phyloP scores from a whole-genome alignment of 129 eudicot genomes.

The Chrysanthemum seticuspe region DNA sequence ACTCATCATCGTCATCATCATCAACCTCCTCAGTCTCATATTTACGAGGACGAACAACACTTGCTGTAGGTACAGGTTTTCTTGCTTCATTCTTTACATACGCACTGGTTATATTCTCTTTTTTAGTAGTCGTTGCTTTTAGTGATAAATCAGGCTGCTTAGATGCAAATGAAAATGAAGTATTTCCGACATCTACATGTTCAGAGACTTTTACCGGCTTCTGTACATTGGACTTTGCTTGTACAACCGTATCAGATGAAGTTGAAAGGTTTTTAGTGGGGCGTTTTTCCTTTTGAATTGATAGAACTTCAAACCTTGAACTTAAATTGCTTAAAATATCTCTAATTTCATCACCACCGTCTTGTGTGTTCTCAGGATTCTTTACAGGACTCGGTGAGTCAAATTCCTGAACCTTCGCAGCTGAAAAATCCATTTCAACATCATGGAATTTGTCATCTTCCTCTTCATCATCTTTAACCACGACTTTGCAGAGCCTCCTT shows the following conservation, averaged over 20 bases:
- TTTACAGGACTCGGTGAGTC: slow-evolving; percentile 59
- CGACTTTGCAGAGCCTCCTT: slow-evolving; percentile 84
- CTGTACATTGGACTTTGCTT: slow-evolving; percentile 21
- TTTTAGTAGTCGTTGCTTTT: slow-evolving; percentile 18
- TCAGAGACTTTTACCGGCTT: slow-evolving; percentile 30
- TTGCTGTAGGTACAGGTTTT: slow-evolving; percentile 23
- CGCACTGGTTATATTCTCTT: slow-evolving; percentile 19
- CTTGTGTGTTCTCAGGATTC: slow-evolving; percentile 20
- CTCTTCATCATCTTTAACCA: slow-evolving; percentile 31
- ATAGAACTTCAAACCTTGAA: slow-evolving; percentile 63
- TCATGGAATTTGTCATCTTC: slow-evolving; percentile 19
- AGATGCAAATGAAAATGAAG: slow-evolving; percentile 27
- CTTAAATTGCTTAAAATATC: slow-evolving; percentile 74
- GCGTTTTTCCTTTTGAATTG: slow-evolving; percentile 65
- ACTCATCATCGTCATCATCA: slow-evolving; percentile 44
- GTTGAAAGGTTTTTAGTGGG: slow-evolving; percentile 33
- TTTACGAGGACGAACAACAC: slow-evolving; percentile 6
- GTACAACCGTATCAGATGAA: slow-evolving; percentile 27
- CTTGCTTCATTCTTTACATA: slow-evolving; percentile 21
- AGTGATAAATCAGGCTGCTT: slow-evolving; percentile 28
- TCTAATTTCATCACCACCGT: slow-evolving; percentile 71
- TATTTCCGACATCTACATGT: slow-evolving; percentile 21
- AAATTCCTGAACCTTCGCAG: slow-evolving; percentile 42
- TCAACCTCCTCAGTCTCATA: slow-evolving; percentile 16
- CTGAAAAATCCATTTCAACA: slow-evolving; percentile 27